Evolutionary conservation across 495 filamentous ascomycete species (phyloP).

Genomic region (Aspergillus hancockii): DNA sequence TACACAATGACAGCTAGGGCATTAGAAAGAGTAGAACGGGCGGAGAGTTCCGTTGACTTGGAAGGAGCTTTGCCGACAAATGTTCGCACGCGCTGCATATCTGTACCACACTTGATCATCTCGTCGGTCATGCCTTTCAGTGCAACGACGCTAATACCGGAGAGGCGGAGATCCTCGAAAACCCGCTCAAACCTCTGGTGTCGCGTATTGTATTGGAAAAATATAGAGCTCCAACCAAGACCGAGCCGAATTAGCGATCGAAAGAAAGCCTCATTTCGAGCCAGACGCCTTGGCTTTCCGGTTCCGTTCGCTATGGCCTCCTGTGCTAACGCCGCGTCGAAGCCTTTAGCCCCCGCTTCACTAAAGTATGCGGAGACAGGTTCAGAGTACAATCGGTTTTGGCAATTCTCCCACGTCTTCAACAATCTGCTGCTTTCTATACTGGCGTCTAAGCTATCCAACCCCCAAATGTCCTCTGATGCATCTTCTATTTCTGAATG

Average conservation of each 20-base stretch:
- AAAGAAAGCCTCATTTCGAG: conserved; percentile 52
- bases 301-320: conserved; percentile 14
- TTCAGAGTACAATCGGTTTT: conserved; percentile 42
- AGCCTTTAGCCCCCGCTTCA: conserved; percentile 71
- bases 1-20: conserved; percentile 36
- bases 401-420: conserved; percentile 75
- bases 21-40: conserved; percentile 39
- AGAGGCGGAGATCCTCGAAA: conserved; percentile 58
- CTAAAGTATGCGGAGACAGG: conserved; percentile 65
- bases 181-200: conserved; percentile 59
- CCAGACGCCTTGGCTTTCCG: conserved; percentile 21
- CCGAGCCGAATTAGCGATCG: conserved; percentile 69
- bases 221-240: conserved; percentile 76
- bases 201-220: conserved; percentile 69
- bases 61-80: conserved; percentile 51
- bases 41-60: conserved; percentile 31
- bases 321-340: conserved; percentile 64
- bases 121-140: conserved; percentile 57
- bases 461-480: conserved; percentile 59
- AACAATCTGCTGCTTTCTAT: conserved; percentile 36
- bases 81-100: conserved; percentile 60
- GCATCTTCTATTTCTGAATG: conserved; percentile 20
- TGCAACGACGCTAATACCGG: conserved; percentile 63
- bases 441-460: conserved; percentile 21
- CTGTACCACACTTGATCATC: conserved; percentile 66